Conservation (phyloP, 352 stramenopile genomes). For the Phytophthora quininea region DNA sequence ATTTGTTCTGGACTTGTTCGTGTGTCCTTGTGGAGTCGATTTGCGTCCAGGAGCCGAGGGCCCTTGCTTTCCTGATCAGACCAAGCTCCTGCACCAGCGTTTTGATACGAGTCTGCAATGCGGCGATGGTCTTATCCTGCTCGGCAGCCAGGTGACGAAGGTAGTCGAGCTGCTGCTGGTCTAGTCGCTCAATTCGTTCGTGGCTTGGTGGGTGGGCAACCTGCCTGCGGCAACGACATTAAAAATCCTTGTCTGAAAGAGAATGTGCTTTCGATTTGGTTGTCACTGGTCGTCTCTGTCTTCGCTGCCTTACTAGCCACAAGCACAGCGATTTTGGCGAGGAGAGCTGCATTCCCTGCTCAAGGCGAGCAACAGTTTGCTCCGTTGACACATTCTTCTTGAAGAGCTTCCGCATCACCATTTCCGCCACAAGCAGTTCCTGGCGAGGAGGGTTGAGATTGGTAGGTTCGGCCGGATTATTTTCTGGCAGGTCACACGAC, state of each 20-base stretch:
- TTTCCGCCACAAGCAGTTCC: slow-evolving; percentile 55
- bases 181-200: slow-evolving; percentile 40
- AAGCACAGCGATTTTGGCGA: slow-evolving; percentile 24
- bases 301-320: neutral
- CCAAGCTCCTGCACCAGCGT: slow-evolving; percentile 35
- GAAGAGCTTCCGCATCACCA: slow-evolving; percentile 69
- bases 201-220: slow-evolving; percentile 23
- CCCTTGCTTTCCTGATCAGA: slow-evolving; percentile 4
- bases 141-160: slow-evolving; percentile 53
- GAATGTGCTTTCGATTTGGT: neutral
- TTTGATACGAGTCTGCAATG: slow-evolving; percentile 52
- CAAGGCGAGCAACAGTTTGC: slow-evolving; percentile 30
- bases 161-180: slow-evolving; percentile 52
- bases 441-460: slow-evolving; percentile 48
- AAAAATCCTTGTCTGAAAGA: no score
- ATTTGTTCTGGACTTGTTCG: slow-evolving; percentile 37
- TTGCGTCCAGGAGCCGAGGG: neutral
- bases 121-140: slow-evolving; percentile 57
- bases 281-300: neutral
- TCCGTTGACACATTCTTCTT: slow-evolving; percentile 55
- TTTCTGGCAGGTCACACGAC: no score
- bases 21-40: slow-evolving; percentile 24
- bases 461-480: neutral
- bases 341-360: slow-evolving; percentile 28
- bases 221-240: neutral